Percentiles rank a stretch among this genome's conserved stretches.
These are phyloP conservation scores for Pyrenopolyporus hunteri DNA, from an alignment of 495 filamentous ascomycete species.

Conservation along the genomic window DNA sequence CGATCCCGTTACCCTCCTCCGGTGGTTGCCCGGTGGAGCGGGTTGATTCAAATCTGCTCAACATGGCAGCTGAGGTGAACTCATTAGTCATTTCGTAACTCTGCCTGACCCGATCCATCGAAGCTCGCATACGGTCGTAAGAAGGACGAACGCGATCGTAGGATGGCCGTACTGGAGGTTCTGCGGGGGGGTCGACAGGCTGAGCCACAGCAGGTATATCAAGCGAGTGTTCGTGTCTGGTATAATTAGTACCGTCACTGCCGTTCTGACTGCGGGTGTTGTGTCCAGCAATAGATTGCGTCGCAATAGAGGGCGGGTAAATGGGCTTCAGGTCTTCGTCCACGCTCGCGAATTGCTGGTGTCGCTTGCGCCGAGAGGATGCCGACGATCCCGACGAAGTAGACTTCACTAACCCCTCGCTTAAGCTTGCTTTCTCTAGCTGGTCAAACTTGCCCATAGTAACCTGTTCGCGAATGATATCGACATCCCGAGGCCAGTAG, in stretches of 20 bases:
- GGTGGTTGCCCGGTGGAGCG: constrained; percentile 49
- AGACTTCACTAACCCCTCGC: constrained; percentile 33
- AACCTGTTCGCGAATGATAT: constrained; percentile 94
- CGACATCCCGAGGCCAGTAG: constrained; percentile 88
- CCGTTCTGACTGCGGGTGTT: constrained; percentile 87
- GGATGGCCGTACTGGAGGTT: constrained; percentile 55
- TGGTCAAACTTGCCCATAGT: constrained; percentile 78
- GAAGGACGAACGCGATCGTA: constrained; percentile 67
- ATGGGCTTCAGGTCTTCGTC: constrained; percentile 87
- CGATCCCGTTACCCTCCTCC: constrained; percentile 31
- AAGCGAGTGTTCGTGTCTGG: constrained; percentile 65
- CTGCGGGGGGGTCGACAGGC: constrained; percentile 44
- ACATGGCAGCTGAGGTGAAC: constrained; percentile 84
- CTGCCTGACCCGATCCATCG: constrained; percentile 74
- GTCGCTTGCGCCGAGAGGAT: constrained; percentile 63
- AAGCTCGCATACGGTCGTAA: constrained; percentile 72
- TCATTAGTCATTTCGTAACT: constrained; percentile 88
- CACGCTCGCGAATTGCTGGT: constrained; percentile 62
- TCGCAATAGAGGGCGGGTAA: constrained; percentile 85
- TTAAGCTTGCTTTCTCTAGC: constrained; percentile 52
- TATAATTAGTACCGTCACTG: constrained; percentile 93
- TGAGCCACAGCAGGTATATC: constrained; percentile 40
- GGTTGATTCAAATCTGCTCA: constrained; percentile 81
- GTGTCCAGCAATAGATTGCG: constrained; percentile 68
- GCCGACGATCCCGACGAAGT: constrained; percentile 51